Percentiles rank a stretch among this genome's conserved stretches.
phyloP scores from a whole-genome alignment of 179 eudicot genomes.

The Kewa caespitosa region DNA sequence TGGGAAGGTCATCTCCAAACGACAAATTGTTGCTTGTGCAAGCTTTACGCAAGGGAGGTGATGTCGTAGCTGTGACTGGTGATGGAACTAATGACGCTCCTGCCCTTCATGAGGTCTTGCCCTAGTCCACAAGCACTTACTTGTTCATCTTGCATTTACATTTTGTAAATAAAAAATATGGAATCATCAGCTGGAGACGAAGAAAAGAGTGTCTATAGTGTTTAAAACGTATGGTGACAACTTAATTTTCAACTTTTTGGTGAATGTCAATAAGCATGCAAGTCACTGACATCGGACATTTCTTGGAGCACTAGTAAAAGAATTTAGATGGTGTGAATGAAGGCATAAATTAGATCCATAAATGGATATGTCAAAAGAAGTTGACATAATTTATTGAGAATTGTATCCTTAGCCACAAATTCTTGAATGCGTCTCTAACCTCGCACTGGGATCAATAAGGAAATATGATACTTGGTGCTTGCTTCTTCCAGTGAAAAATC shows the following conservation, averaged over 20 bases:
- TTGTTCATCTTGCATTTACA: neutral
- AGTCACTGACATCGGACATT: too few relatives aligned
- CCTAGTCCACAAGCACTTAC: neutral
- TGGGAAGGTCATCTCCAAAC: conserved; percentile 97
- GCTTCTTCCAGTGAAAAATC: too few relatives aligned
- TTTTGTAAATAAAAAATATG: neutral
- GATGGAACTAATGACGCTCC: conserved; percentile 99
- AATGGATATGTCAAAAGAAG: too few relatives aligned
- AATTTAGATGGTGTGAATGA: too few relatives aligned
- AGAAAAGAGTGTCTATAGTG: neutral
- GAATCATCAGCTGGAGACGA: neutral
- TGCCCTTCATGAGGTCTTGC: conserved; percentile 87
- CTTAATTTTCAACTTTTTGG: neutral
- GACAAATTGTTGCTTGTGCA: conserved; percentile 89
- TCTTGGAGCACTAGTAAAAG: too few relatives aligned
- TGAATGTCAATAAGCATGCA: neutral
- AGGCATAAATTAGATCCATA: too few relatives aligned
- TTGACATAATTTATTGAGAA: too few relatives aligned
- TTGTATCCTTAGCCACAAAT: too few relatives aligned
- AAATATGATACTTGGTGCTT: too few relatives aligned
- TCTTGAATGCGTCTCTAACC: too few relatives aligned
- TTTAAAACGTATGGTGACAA: too few relatives aligned
- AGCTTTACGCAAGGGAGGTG: conserved; percentile 74
- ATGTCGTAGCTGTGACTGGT: conserved; percentile 94
- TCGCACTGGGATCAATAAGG: too few relatives aligned